These are phyloP conservation scores for Zea luxurians DNA, from an alignment of 176 grass and related monocot species.

Conservation along the genomic window DNA sequence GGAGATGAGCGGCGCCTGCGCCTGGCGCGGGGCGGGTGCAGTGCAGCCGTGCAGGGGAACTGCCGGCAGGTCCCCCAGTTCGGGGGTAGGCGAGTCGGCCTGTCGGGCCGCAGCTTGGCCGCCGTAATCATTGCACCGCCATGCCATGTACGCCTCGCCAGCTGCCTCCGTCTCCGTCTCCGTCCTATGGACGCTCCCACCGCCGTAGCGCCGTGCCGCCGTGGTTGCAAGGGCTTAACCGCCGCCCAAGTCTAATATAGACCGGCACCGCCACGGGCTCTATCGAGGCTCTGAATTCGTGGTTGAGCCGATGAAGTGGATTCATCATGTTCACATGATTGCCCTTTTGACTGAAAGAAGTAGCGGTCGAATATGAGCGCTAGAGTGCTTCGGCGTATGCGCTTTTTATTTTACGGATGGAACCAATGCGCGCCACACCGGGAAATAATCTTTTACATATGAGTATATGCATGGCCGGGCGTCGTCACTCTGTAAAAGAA, in stretches of 20 bases:
- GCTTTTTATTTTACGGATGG: no score
- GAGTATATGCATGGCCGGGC: no score
- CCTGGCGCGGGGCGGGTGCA: conserved; percentile 41
- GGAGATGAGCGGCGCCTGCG: not conserved
- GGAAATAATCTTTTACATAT: no score
- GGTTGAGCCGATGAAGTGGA: not conserved
- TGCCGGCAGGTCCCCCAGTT: conserved; percentile 82
- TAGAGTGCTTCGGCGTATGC: no score
- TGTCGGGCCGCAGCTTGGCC: conserved; percentile 49
- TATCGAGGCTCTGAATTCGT: conserved; percentile 11
- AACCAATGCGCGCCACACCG: not conserved
- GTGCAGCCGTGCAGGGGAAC: conserved; percentile 66
- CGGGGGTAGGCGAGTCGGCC: conserved; percentile 46
- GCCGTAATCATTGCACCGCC: conserved; percentile 66
- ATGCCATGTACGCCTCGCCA: not conserved
- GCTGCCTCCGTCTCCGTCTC: not conserved
- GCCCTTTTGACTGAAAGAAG: not conserved
- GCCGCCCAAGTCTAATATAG: conserved; percentile 6
- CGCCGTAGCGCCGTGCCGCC: not conserved
- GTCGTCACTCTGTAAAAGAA: no score
- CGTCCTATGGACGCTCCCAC: not conserved
- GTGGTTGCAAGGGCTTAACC: conserved; percentile 7
- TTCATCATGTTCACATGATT: conserved; percentile 21
- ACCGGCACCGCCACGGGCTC: not conserved
- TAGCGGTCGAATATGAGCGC: no score